These are phyloP conservation scores for Triticum monococcum DNA, from an alignment of 176 grass and related monocot species.

Conservation along the genomic window DNA sequence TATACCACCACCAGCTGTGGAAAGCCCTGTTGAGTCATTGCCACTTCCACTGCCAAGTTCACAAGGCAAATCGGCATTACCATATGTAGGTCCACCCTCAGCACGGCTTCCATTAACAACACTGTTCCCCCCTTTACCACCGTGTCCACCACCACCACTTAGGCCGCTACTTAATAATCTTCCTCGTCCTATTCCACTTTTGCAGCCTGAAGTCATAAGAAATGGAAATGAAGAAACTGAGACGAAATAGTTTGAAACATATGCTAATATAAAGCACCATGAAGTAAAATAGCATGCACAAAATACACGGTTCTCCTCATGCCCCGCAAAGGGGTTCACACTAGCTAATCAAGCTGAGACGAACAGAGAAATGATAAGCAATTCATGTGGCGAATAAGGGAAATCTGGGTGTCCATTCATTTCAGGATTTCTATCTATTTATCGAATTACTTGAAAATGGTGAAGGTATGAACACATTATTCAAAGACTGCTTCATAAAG, in stretches of 20 bases:
- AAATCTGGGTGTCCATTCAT: no score
- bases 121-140: slow-evolving; percentile 86
- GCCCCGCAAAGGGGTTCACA: background rate
- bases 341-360: background rate
- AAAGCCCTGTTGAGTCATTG: slow-evolving; percentile 61
- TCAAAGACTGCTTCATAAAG: no score
- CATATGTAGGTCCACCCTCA: slow-evolving; percentile 78
- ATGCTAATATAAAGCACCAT: background rate
- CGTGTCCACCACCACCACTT: slow-evolving; percentile 91
- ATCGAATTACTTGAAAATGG: no score
- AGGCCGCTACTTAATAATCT: slow-evolving; percentile 52
- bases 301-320: background rate
- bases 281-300: slow-evolving; percentile 1
- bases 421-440: no score
- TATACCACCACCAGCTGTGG: slow-evolving; percentile 93
- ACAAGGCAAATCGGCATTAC: slow-evolving; percentile 86
- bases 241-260: background rate
- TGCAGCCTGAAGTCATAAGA: slow-evolving; percentile 69
- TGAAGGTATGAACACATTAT: no score
- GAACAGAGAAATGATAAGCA: background rate
- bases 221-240: background rate
- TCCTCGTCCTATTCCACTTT: slow-evolving; percentile 83
- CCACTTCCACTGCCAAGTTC: slow-evolving; percentile 98
- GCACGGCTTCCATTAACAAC: slow-evolving; percentile 30
- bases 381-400: no score